Base-by-base conservation (phyloP, 805 yeast genomes). In the Peterozyma xylosa region DNA sequence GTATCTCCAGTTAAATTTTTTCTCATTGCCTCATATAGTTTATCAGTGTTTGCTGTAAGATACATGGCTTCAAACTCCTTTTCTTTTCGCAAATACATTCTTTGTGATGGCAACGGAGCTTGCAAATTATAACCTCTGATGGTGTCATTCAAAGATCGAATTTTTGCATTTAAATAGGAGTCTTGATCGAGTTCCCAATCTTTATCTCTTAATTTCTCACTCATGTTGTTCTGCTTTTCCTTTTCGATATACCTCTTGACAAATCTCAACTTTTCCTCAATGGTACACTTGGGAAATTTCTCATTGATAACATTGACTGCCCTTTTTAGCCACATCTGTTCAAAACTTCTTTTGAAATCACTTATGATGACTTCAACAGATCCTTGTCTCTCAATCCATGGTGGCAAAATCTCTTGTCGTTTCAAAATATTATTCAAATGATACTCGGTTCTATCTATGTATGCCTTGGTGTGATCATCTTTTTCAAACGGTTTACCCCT, bases 311-410 rank as follows among this genome's bases (percentile, higher is more conserved):
- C 43, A 45, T 49, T 53, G 4, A 67, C 57, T 3, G 67, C 62
- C 44, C 57, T 48, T 17, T 45, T 45, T 40, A 58, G 42, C 77
- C 76, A 76, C 29, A 62, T 62, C 2, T 53, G 43, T 35, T 66
- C 71, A 30, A 81, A 43, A 33, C 67, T 67, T 0, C 51, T 48
- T 42, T 89, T 60, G 43, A 86, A 78, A 0, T 54, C 54, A 2
- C 53, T 56, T 9, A 84, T 68, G 33, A 74, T 75, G 2, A 53
- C 47, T 37, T 73, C 71, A 3, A 82, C 76, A 2, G 76, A 70
- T 15, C 75, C 68, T 58, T 86, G 93, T 44, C 76, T 80, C 53
- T 87, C 95, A 33, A 89, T 82, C 96, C 96, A 89, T 0, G 95
- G 95, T 0, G 96, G 96, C 10, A 80, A 66, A 1, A 86, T 80